Evolutionary conservation across 2,329 filamentous ascomycete species (phyloP), one percentile per base, ranked within the genome.

Genomic region (Dothideomycetidae sp.): DNA sequence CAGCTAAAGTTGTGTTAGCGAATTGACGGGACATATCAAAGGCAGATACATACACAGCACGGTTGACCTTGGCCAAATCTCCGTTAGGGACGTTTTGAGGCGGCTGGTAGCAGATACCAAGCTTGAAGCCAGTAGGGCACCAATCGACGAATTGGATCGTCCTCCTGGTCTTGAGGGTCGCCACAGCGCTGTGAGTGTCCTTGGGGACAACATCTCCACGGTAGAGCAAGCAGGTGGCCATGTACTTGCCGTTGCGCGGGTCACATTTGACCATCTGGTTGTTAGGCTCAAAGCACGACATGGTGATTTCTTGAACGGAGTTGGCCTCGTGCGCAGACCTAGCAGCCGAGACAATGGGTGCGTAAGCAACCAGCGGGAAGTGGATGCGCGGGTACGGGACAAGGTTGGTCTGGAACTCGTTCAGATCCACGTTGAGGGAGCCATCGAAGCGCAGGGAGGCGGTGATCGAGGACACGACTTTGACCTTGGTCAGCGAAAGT

Each of bases 211-310:
- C 88, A 56, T 96, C 90, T 63, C 88, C 90, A 61, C 88, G 88
- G 76, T 98, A 98, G 61, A 98, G 70, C 66, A 98, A 66, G 65
- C 86, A 94, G 54, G 86, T 94, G 48, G 88, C 88, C 88, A 98
- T 98, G 76, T 98, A 98, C 75, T 98, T 98, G 66, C 88, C 88
- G 64, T 92, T 86, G 58, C 86, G 85, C 52, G 88, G 88, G 62
- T 98, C 90, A 60, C 88, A 98, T 75, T 93, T 93, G 62, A 98
- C 88, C 88, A 98, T 98, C 79, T 98, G 88, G 78, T 93, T 94
- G 78, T 94, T 82, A 53, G 88, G 85, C 76, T 98, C 88, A 70
- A 98, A 98, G 79, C 88, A 96, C 50, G 83, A 83, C 78, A 88
- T 92, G 64, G 84, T 92, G 71, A 96, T 94, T 72, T 96, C 90